These are phyloP conservation scores for Blastobotrys raffinosifermentans DNA, from an alignment of 1,139 yeast species.

Conservation along the genomic window DNA sequence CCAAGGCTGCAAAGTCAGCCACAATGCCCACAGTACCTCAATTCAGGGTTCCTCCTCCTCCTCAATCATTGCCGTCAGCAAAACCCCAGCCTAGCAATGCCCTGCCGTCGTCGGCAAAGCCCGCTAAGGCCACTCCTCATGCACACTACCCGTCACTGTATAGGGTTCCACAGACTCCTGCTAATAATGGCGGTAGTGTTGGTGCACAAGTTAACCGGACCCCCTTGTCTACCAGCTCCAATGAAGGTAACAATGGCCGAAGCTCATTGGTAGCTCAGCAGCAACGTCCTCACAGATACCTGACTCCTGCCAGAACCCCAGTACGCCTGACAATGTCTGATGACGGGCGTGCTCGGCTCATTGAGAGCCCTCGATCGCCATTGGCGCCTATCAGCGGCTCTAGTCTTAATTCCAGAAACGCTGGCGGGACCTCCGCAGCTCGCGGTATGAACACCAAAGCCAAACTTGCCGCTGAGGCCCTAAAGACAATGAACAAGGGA, in stretches of 20 bases:
- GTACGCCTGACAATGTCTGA: slow-evolving; percentile 32
- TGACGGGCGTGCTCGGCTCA: slow-evolving; percentile 33
- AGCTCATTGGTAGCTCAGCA: neutral
- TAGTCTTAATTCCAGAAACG: slow-evolving; percentile 5
- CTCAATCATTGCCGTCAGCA: too few species aligned
- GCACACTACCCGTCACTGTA: too few species aligned
- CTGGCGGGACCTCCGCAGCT: neutral
- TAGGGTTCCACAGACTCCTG: too few species aligned
- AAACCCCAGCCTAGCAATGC: too few species aligned
- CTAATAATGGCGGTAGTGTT: too few species aligned
- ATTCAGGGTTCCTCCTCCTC: too few species aligned
- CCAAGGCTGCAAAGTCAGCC: too few species aligned
- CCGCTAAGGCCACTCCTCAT: too few species aligned
- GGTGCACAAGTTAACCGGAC: slow-evolving; percentile 8
- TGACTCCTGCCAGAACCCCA: slow-evolving; percentile 4
- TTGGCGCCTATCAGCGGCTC: slow-evolving; percentile 10
- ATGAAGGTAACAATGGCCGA: slow-evolving; percentile 2
- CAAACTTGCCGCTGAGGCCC: neutral
- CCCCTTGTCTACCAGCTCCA: slow-evolving; percentile 6
- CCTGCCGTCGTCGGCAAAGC: too few species aligned
- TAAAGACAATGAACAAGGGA: slow-evolving; percentile 2
- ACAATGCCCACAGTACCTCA: too few species aligned
- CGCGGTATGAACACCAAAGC: slow-evolving; percentile 2
- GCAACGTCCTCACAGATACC: slow-evolving; percentile 1
- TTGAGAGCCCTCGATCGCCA: slow-evolving; percentile 10